A percentile compares a stretch with the other conserved stretches of the same genome.
Evolutionary conservation across 2,329 filamentous ascomycete genomes (phyloP).

Genomic region (Penicillium capsulatum): DNA sequence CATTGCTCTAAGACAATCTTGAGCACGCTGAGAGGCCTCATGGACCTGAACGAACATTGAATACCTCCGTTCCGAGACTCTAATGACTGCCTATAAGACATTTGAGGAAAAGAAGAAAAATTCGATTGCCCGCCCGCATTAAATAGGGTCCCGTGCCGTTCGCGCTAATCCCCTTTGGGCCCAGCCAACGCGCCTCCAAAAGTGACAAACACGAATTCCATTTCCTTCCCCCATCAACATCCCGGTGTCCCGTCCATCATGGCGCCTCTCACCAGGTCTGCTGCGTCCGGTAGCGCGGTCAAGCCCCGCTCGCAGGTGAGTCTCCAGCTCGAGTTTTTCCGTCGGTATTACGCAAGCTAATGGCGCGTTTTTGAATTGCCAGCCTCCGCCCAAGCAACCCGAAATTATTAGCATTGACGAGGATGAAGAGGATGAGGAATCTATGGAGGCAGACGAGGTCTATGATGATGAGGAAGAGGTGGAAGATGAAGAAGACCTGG

Average conservation of each 20-base stretch:
- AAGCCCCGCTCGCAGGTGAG: constrained; percentile 17
- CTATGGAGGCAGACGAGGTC: constrained; percentile 26
- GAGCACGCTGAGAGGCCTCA: constrained; percentile 88
- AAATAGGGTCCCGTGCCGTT: constrained; percentile 28
- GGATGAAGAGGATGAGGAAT: constrained; percentile 28
- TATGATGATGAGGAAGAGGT: constrained; percentile 25
- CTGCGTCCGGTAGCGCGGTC: constrained; percentile 21
- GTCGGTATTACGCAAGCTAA: background rate
- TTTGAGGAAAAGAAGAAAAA: constrained; percentile 50
- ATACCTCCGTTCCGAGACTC: constrained; percentile 92
- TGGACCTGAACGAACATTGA: constrained; percentile 93
- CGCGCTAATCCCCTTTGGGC: constrained; percentile 30
- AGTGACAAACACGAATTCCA: constrained; percentile 29
- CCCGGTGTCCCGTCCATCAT: constrained; percentile 23
- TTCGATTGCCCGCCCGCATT: constrained; percentile 24
- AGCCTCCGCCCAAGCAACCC: constrained; percentile 24
- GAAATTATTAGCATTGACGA: constrained; percentile 42
- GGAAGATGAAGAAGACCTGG: constrained; percentile 23
- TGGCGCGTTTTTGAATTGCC: background rate
- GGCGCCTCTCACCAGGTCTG: constrained; percentile 39
- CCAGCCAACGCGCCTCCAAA: constrained; percentile 33
- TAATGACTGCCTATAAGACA: constrained; percentile 83
- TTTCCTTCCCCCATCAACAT: constrained; percentile 21
- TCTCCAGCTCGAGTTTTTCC: constrained; percentile 11
- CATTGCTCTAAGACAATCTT: constrained; percentile 86